Evolutionary conservation across 805 yeast species (phyloP), one percentile per base, ranked within the genome.

Genomic region (Candida vaughaniae): DNA sequence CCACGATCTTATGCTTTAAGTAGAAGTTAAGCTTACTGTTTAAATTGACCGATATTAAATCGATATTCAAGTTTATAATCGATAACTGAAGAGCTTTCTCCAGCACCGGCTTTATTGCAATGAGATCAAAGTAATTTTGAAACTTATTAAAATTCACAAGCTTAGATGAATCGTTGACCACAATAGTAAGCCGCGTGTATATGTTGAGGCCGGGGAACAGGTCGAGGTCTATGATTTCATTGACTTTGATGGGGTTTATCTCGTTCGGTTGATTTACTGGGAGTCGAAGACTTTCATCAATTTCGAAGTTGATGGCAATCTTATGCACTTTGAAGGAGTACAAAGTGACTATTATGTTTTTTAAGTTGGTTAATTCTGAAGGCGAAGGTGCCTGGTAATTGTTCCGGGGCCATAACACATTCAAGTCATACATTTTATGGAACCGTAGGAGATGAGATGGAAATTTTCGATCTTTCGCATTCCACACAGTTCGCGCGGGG

Each of bases 81-180:
- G 93, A 82, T 34, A 83, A 64, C 32, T 84, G 80, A 11, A 93
- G 65, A 4, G 89, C 85, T 55, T 80, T 82, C 55, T 93, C 99
- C 34, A 82, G 76, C 16, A 68, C 50, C 1, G 99, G 99, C 46
- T 80, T 75, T 1, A 91, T 81, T 0, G 96, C 86, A 6, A 93
- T 69, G 2, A 93, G 59, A 56, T 93, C 98, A 55, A 84, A 93
- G 8, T 66, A 56, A 36, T 58, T 62, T 41, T 60, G 63, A 57
- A 58, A 57, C 52, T 72, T 65, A 28, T 77, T 62, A 22, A 82
- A 59, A 17, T 76, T 78, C 49, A 82, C 91, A 29, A 85, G 78
- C 46, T 85, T 85, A 6, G 87, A 69, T 1, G 91, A 82, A 43
- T 89, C 96, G 43, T 79, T 85, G 7, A 90, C 73, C 9, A 79